Evolutionary conservation across 2,329 filamentous ascomycete species (phyloP).

Genomic region (Scedosporium minutisporum): DNA sequence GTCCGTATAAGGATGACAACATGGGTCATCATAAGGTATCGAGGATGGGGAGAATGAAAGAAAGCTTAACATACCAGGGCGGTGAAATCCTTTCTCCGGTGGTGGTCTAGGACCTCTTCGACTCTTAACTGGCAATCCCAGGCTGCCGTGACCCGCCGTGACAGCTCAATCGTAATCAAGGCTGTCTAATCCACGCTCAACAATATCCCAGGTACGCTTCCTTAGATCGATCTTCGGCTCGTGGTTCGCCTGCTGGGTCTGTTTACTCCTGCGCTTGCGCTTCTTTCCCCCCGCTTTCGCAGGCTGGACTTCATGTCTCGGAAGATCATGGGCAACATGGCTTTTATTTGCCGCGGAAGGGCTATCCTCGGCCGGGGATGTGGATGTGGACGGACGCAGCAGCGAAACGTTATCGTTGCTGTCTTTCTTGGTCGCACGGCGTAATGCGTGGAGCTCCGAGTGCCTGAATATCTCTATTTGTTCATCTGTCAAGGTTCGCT

Average conservation of each 20-base stretch:
- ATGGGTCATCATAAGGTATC: conserved; percentile 62
- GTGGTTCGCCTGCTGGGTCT: background rate
- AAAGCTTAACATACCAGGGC: background rate
- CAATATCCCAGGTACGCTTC: conserved; percentile 59
- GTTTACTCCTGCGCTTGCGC: conserved; percentile 17
- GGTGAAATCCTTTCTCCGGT: too few species aligned
- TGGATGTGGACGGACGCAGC: background rate
- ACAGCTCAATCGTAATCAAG: conserved; percentile 47
- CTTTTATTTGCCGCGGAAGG: background rate
- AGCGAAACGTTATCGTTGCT: background rate
- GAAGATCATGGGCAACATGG: conserved; percentile 10
- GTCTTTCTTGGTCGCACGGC: conserved; percentile 27
- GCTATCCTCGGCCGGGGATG: background rate
- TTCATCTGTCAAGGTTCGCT: conserved; percentile 82
- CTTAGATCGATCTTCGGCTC: conserved; percentile 51
- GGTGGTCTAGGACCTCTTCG: too few species aligned
- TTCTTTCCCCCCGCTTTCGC: conserved; percentile 22
- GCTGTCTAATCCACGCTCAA: conserved; percentile 49
- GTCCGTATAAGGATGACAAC: conserved; percentile 95
- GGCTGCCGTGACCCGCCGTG: conserved; percentile 11
- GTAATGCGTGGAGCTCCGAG: conserved; percentile 68
- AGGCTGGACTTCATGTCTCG: conserved; percentile 27
- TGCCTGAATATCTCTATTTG: conserved; percentile 87
- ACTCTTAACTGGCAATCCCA: background rate
- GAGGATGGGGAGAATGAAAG: conserved; percentile 13